Evolutionary conservation across 2,329 filamentous ascomycete species (phyloP).

Genomic region (Berkeleyomyces basicola): DNA sequence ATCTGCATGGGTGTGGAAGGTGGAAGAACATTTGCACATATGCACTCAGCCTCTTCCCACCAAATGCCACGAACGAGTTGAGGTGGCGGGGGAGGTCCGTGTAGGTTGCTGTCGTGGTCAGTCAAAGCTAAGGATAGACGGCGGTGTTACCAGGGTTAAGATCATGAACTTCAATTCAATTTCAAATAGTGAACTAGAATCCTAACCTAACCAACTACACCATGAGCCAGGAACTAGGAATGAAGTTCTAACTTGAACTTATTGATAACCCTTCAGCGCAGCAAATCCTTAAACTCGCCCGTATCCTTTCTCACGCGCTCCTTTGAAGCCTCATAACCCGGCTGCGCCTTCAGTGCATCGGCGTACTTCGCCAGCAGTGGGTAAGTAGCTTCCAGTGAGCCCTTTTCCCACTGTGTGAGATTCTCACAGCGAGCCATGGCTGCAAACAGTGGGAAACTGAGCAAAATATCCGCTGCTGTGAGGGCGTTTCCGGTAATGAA

Average conservation of each 20-base stretch:
- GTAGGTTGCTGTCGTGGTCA: conserved; percentile 1
- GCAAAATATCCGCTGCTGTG: conserved; percentile 35
- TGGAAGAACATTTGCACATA: no score
- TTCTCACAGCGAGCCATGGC: conserved; percentile 17
- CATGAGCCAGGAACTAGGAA: no score
- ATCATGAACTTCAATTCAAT: background rate
- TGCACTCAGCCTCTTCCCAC: background rate
- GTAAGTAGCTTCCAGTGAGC: conserved; percentile 9
- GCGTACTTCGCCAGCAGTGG: conserved; percentile 7
- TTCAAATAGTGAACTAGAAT: background rate
- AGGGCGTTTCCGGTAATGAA: conserved; percentile 35
- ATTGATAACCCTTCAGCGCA: background rate
- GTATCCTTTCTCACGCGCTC: conserved; percentile 35
- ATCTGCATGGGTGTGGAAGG: no score
- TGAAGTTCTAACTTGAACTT: background rate
- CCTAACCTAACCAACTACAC: no score
- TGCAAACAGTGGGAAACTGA: conserved; percentile 36
- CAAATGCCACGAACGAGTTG: background rate
- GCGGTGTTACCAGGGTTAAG: background rate
- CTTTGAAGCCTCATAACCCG: conserved; percentile 31
- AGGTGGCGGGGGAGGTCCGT: background rate
- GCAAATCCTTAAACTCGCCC: conserved; percentile 20
- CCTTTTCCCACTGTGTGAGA: conserved; percentile 7
- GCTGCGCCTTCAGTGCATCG: conserved; percentile 18
- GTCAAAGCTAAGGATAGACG: background rate